phyloP scores from a whole-genome alignment of 1,139 yeast genomes.

The Scheffersomyces titani region DNA sequence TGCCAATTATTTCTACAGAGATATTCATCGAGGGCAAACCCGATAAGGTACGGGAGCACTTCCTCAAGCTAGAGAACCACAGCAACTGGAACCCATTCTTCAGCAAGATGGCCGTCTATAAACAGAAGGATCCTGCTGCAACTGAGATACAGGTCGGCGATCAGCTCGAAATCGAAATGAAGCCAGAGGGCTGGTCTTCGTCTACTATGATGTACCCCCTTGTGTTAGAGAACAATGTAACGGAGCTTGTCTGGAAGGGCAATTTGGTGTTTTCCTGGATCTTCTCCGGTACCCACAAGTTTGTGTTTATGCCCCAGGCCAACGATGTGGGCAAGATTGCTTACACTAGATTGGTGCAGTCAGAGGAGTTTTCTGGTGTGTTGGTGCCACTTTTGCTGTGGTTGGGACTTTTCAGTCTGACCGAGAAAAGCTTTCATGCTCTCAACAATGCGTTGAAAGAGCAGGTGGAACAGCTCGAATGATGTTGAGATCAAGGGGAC shows the following conservation, averaged over 20 bases:
- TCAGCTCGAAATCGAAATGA: neutral
- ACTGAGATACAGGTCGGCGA: neutral
- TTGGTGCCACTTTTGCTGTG: neutral
- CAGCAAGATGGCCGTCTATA: neutral
- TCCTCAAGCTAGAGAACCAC: slow-evolving; percentile 1
- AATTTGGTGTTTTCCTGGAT: neutral
- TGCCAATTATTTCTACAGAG: neutral
- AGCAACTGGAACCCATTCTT: neutral
- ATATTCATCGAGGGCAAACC: neutral
- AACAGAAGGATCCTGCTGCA: neutral
- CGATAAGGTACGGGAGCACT: neutral
- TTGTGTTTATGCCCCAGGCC: neutral
- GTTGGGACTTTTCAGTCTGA: neutral
- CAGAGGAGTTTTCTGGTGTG: neutral
- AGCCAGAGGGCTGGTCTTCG: neutral
- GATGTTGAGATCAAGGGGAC: neutral
- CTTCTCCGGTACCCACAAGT: neutral
- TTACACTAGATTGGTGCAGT: neutral
- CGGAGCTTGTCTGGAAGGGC: neutral
- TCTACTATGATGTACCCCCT: neutral
- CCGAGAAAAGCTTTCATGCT: neutral
- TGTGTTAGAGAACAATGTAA: neutral
- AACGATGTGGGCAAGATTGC: neutral
- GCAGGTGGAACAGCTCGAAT: neutral
- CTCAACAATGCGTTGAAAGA: neutral